Percentiles rank a stretch among this genome's conserved stretches.
Conservation (phyloP, 108 stramenopile genomes). For the Schizochytrium sp. region DNA sequence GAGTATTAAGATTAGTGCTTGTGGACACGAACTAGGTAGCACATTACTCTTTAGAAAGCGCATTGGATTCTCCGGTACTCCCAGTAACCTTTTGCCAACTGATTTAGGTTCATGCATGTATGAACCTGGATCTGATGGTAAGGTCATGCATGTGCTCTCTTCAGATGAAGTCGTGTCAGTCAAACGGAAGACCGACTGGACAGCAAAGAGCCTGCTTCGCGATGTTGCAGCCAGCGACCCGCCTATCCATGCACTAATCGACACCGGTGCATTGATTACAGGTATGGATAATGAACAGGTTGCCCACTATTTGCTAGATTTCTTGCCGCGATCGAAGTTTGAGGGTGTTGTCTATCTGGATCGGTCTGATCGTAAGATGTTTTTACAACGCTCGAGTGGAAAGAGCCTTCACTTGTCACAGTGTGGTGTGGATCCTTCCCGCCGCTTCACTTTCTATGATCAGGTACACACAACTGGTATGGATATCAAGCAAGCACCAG, state of each 20-base stretch:
- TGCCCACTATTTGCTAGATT: slow-evolving; percentile 86
- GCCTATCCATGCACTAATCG: slow-evolving; percentile 88
- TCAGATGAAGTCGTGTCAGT: slow-evolving; percentile 85
- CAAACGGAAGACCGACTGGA: slow-evolving; percentile 81
- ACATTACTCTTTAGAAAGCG: slow-evolving; percentile 65
- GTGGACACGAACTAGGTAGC: slow-evolving; percentile 80
- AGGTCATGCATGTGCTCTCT: slow-evolving; percentile 91
- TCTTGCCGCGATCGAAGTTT: slow-evolving; percentile 78
- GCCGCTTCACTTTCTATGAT: slow-evolving; percentile 94
- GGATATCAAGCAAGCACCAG: slow-evolving; percentile 94
- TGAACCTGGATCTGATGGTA: slow-evolving; percentile 95
- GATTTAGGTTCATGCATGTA: slow-evolving; percentile 96
- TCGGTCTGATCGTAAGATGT: slow-evolving; percentile 92
- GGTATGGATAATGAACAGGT: slow-evolving; percentile 94
- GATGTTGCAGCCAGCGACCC: slow-evolving; percentile 81
- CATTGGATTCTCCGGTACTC: slow-evolving; percentile 73
- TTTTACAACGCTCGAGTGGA: slow-evolving; percentile 73
- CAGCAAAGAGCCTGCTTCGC: slow-evolving; percentile 82
- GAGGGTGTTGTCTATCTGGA: slow-evolving; percentile 96
- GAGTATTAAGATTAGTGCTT: slow-evolving; percentile 94
- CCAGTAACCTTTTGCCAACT: slow-evolving; percentile 69
- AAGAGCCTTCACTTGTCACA: slow-evolving; percentile 80
- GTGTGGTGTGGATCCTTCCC: slow-evolving; percentile 85
- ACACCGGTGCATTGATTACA: slow-evolving; percentile 94
- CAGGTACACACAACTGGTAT: slow-evolving; percentile 98